Evolutionary conservation across 1,284 basidiomycete genomes (phyloP).

Genomic region (Meripilus lineatus): DNA sequence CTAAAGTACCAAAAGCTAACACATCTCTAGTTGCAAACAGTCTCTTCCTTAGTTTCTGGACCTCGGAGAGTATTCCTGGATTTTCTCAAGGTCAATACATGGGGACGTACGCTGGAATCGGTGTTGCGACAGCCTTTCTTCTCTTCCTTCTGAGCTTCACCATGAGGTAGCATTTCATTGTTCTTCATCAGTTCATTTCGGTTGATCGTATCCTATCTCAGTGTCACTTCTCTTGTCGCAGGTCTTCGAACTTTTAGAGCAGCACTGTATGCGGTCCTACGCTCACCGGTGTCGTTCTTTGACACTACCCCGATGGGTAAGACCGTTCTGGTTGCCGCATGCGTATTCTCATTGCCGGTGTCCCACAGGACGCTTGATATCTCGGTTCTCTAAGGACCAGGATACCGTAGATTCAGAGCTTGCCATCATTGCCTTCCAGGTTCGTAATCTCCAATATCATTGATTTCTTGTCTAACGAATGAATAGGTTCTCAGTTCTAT

Average conservation of each 20-base stretch:
- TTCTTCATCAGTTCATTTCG: not conserved
- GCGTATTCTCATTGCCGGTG: not conserved
- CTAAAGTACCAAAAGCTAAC: not conserved
- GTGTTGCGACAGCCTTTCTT: slow-evolving; percentile 51
- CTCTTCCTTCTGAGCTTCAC: slow-evolving; percentile 50
- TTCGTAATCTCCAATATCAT: slow-evolving; percentile 10
- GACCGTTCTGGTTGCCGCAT: slow-evolving; percentile 22
- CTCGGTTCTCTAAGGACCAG: slow-evolving; percentile 61
- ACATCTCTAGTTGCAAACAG: slow-evolving; percentile 30
- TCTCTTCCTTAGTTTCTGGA: slow-evolving; percentile 39
- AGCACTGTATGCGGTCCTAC: slow-evolving; percentile 51
- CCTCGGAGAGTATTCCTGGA: slow-evolving; percentile 32
- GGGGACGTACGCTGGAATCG: slow-evolving; percentile 63
- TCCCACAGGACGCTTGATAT: slow-evolving; percentile 46
- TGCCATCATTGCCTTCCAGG: slow-evolving; percentile 33
- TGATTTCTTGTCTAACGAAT: not conserved
- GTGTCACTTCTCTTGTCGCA: slow-evolving; percentile 53
- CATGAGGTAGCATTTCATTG: slow-evolving; percentile 41
- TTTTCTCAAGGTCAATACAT: slow-evolving; percentile 61
- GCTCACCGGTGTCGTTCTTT: slow-evolving; percentile 74
- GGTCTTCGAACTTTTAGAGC: slow-evolving; percentile 57
- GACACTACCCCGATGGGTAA: slow-evolving; percentile 79
- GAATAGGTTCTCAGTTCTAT: not conserved
- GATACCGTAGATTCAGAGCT: slow-evolving; percentile 52
- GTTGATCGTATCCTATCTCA: slow-evolving; percentile 20